Base-by-base conservation (phyloP, 1,284 basidiomycete species). In the Apiotrichum gamsii region DNA sequence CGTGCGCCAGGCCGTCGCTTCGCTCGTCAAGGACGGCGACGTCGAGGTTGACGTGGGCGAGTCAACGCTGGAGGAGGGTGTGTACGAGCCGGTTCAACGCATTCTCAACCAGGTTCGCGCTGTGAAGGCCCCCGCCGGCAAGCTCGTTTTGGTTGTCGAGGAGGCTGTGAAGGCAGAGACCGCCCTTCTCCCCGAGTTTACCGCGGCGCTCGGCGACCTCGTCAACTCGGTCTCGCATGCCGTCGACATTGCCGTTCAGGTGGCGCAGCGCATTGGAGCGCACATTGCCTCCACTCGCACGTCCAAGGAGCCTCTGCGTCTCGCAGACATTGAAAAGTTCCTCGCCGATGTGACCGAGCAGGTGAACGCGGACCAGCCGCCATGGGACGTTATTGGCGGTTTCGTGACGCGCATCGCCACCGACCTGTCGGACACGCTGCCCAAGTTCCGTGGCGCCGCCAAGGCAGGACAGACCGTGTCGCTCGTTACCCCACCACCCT, bases 181-280 rank as follows among this genome's bases (percentile, higher is more conserved):
- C 0, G 87, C 88, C 0, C 75, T 94, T 33, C 83, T 82, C 52
- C 72, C 81, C 0, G 78, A 83, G 47, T 73, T 90, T 13, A 76
- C 87, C 3, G 78, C 82, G 3, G 82, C 84, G 34, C 79, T 94
- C 54, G 81, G 83, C 53, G 77, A 79, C 1, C 71, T 93, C 15
- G 82, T 80, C 47, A 81, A 82, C 45, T 77, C 80, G 16, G 81
- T 87, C 2, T 82, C 85, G 0, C 87, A 89, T 56, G 79, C 90
- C 2, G 83, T 88, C 53, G 88, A 91, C 70, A 87, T 94, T 61
- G 86, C 88, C 59, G 85, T 93, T 49, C 85, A 90, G 86, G 79
- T 95, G 39, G 90, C 90, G 0, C 87, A 93, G 75, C 78, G 84
- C 61, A 82, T 90, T 38, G 84, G 85, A 71, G 82, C 82, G 1